phyloP scores from a whole-genome alignment of 768 basidiomycete species.

The Tylopilus balloui region DNA sequence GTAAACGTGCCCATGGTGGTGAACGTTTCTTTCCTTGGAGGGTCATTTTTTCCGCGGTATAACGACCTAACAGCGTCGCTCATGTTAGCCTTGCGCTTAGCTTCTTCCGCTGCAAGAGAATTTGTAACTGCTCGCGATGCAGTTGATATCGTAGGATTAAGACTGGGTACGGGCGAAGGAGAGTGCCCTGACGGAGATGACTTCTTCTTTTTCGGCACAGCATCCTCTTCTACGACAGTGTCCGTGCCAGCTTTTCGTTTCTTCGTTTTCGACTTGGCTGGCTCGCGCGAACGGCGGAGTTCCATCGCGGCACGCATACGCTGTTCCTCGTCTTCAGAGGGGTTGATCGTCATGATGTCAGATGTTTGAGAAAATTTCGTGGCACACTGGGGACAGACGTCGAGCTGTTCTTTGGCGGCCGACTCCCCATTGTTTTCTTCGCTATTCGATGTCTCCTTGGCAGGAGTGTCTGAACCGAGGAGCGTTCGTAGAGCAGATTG shows the following conservation, averaged over 20 bases:
- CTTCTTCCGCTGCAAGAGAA: slow-evolving; percentile 76
- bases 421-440: slow-evolving; percentile 26
- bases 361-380: slow-evolving; percentile 55
- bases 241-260: slow-evolving; percentile 58
- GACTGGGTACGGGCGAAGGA: slow-evolving; percentile 27
- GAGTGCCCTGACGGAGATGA: slow-evolving; percentile 7
- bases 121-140: slow-evolving; percentile 63
- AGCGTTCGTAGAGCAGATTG: slow-evolving; percentile 72
- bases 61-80: slow-evolving; percentile 81
- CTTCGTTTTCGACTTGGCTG: slow-evolving; percentile 45
- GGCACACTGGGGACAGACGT: slow-evolving; percentile 75
- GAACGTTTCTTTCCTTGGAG: slow-evolving; percentile 74
- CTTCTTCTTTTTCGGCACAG: slow-evolving; percentile 43
- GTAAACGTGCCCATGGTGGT: slow-evolving; percentile 93
- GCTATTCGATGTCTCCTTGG: slow-evolving; percentile 20
- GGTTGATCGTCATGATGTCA: slow-evolving; percentile 67
- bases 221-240: slow-evolving; percentile 23
- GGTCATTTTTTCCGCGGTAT: slow-evolving; percentile 55
- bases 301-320: slow-evolving; percentile 55
- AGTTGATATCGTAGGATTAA: slow-evolving; percentile 49
- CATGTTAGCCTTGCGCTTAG: slow-evolving; percentile 79
- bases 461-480: slow-evolving; percentile 28
- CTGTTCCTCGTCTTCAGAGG: slow-evolving; percentile 59
- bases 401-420: slow-evolving; percentile 35
- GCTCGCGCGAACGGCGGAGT: slow-evolving; percentile 51